phyloP scores from a whole-genome alignment of 176 grass and related monocot genomes.

The Bothriochloa decipiens region DNA sequence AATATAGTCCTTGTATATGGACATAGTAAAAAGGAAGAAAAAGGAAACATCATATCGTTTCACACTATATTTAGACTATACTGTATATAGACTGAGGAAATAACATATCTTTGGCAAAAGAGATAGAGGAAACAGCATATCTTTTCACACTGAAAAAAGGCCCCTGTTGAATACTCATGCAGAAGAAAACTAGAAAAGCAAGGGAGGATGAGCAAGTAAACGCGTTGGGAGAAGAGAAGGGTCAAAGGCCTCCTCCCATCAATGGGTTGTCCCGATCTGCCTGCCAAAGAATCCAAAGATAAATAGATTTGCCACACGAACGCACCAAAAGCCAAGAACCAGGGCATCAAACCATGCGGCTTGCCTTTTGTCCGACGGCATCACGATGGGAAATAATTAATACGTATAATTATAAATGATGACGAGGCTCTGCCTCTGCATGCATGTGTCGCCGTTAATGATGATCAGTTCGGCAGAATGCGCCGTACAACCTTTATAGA shows the following conservation, averaged over 20 bases:
- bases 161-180: neutral
- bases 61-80: too few relatives aligned
- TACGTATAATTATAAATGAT: neutral
- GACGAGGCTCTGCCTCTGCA: neutral
- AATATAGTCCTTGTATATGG: too few relatives aligned
- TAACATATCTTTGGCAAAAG: too few relatives aligned
- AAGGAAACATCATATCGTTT: too few relatives aligned
- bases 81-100: too few relatives aligned
- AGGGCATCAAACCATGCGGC: conserved; percentile 25
- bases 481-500: neutral
- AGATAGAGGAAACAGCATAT: too few relatives aligned
- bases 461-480: neutral
- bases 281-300: neutral
- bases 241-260: conserved; percentile 44
- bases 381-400: neutral
- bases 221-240: conserved; percentile 39
- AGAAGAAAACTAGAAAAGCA: neutral
- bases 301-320: neutral
- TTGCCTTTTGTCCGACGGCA: conserved; percentile 8
- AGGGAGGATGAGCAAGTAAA: conserved; percentile 23
- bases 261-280: conserved; percentile 39
- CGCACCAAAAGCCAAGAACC: conserved; percentile 15
- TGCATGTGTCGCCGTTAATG: neutral
- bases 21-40: too few relatives aligned
- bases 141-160: too few relatives aligned